phyloP scores from a whole-genome alignment of 176 grass and related monocot species.

The Saccharum officinarum region DNA sequence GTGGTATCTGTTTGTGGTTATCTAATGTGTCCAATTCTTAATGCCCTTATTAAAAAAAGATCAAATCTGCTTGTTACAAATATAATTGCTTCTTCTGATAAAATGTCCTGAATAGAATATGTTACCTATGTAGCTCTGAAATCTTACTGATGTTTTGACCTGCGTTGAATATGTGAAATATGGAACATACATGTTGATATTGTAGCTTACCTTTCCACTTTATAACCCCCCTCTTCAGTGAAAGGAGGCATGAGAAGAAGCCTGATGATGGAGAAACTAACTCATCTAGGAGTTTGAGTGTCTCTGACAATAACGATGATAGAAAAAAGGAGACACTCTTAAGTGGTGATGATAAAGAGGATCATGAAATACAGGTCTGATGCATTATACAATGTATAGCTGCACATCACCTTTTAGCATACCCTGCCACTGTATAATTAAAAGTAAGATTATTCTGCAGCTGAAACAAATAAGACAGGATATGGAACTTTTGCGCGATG shows the following conservation, averaged over 20 bases:
- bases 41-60: background rate
- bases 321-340: conserved; percentile 55
- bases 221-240: conserved; percentile 38
- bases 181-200: background rate
- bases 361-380: conserved; percentile 60
- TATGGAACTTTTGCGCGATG: conserved; percentile 59
- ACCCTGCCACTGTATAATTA: conserved; percentile 16
- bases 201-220: conserved; percentile 16
- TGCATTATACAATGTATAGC: conserved; percentile 10
- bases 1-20: background rate
- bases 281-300: conserved; percentile 65
- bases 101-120: conserved; percentile 1
- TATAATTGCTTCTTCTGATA: background rate
- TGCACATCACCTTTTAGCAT: background rate
- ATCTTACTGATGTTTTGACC: background rate
- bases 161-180: background rate
- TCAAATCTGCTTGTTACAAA: background rate
- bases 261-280: conserved; percentile 68
- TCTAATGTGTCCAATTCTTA: background rate
- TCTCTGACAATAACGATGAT: conserved; percentile 59
- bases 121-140: background rate
- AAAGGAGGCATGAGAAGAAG: conserved; percentile 76
- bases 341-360: conserved; percentile 64
- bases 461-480: conserved; percentile 69
- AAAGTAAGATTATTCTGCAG: conserved; percentile 46